Percentiles rank a stretch among this genome's conserved stretches.
These are phyloP conservation scores for Flaveria brownii DNA, from an alignment of 129 eudicot genomes.

Conservation along the genomic window DNA sequence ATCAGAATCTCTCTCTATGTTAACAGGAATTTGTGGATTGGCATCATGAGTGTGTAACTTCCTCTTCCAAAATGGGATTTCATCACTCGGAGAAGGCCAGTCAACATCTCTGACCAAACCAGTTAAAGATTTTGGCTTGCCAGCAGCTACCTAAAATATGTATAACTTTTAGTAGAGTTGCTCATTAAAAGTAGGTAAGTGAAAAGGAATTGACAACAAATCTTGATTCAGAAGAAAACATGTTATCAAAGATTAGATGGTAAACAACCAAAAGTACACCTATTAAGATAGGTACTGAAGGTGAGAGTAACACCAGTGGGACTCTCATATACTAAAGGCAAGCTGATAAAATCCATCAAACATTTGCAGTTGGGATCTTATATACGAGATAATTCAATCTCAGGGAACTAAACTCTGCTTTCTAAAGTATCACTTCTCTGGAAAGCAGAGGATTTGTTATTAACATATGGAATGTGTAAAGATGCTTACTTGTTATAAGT, in stretches of 20 bases:
- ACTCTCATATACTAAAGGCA: background rate
- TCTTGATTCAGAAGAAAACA: background rate
- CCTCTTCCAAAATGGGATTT: slow-evolving; percentile 75
- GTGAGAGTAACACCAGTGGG: background rate
- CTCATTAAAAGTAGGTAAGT: background rate
- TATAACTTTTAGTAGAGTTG: background rate
- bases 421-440: background rate
- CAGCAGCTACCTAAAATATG: slow-evolving; percentile 42
- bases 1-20: slow-evolving; percentile 56
- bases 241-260: background rate
- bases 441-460: background rate
- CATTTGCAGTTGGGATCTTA: slow-evolving; percentile 1
- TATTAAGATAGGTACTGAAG: background rate
- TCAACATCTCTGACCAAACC: slow-evolving; percentile 27
- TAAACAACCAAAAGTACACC: background rate
- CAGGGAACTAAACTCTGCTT: background rate
- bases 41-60: slow-evolving; percentile 49
- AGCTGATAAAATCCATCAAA: background rate
- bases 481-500: background rate
- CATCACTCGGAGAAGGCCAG: slow-evolving; percentile 90
- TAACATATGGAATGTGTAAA: background rate
- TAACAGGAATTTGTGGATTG: slow-evolving; percentile 32
- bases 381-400: background rate
- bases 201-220: background rate
- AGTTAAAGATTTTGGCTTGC: slow-evolving; percentile 35